Evolutionary conservation across 1,284 basidiomycete genomes (phyloP), one percentile per base, ranked within the genome.

Genomic region (Leccinum griseonigrum): DNA sequence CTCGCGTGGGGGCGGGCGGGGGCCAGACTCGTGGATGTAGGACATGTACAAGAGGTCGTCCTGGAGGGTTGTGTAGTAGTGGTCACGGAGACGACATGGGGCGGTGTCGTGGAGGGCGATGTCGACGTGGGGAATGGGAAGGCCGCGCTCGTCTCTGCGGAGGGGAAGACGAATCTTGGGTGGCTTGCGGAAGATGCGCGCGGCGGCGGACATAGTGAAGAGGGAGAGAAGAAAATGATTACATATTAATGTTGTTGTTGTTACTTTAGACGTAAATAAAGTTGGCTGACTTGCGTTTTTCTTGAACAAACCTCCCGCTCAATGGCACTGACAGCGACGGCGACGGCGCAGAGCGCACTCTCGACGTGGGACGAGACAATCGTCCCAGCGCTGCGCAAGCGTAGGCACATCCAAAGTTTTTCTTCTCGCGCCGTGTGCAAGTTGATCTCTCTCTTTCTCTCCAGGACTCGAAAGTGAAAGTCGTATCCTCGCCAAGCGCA

Each of bases 31-130:
- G 76, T 97, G 95, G 62, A 88, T 82, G 80, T 97, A 98, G 56
- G 92, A 92, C 86, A 98, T 92, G 84, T 99, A 99, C 82, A 99
- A 86, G 67, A 97, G 80, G 78, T 98, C 86, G 69, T 94, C 89
- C 26, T 88, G 85, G 61, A 99, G 83, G 9, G 95, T 91, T 58
- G 81, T 79, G 73, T 91, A 76, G 80, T 97, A 98, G 80, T 98
- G 93, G 66, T 95, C 89, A 63, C 84, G 80, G 61, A 95, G 84
- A 54, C 96, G 87, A 69, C 85, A 90, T 63, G 85, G 81, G 55
- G 92, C 88, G 53, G 90, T 92, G 69, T 91, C 85, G 68, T 87
- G 85, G 38, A 88, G 76, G 68, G 85, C 65, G 66, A 89, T 69
- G 62, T 82, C 79, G 67, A 86, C 81, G 69, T 87, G 88, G 3